Percentiles rank a stretch among this genome's conserved stretches.
phyloP scores from a whole-genome alignment of 257 asterid genomes.

The Primulina huaijiensis region DNA sequence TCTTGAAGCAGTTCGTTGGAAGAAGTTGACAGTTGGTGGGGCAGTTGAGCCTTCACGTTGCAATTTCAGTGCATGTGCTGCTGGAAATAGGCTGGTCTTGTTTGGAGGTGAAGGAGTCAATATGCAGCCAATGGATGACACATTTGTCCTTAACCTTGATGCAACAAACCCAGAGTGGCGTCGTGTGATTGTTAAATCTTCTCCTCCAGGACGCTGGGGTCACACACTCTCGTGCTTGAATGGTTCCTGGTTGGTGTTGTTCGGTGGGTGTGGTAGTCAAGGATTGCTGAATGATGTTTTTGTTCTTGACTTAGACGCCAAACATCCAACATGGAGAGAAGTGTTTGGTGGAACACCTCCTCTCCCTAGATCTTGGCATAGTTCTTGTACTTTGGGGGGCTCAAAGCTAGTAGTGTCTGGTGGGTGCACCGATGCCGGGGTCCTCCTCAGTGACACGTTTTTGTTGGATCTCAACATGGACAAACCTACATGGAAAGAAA shows the following conservation, averaged over 20 bases:
- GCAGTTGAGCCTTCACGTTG: conserved; percentile 86
- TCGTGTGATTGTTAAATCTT: conserved; percentile 62
- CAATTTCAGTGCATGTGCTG: conserved; percentile 90
- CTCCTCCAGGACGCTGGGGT: conserved; percentile 97
- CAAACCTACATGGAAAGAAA: conserved; percentile 77
- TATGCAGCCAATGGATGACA: conserved; percentile 97
- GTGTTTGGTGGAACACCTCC: conserved; percentile 76
- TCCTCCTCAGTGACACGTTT: conserved; percentile 69
- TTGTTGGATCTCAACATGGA: conserved; percentile 62
- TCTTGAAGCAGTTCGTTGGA: conserved; percentile 85
- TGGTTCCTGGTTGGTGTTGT: conserved; percentile 76
- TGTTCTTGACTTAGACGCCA: conserved; percentile 75
- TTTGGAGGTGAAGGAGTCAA: conserved; percentile 93
- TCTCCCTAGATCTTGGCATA: conserved; percentile 83
- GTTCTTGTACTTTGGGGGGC: conserved; percentile 88
- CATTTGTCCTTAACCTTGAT: conserved; percentile 82
- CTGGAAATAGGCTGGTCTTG: conserved; percentile 73
- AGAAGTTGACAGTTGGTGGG: conserved; percentile 75
- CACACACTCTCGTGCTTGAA: conserved; percentile 79
- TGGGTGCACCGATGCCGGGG: conserved; percentile 88
- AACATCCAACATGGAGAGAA: conserved; percentile 87
- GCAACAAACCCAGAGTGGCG: conserved; percentile 73
- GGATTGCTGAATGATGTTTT: conserved; percentile 83
- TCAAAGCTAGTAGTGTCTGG: conserved; percentile 82
- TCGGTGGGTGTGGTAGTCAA: conserved; percentile 83